Evolutionary conservation across 2,329 filamentous ascomycete genomes (phyloP), one percentile per base, ranked within the genome.

Genomic region (Penicillium hordei): DNA sequence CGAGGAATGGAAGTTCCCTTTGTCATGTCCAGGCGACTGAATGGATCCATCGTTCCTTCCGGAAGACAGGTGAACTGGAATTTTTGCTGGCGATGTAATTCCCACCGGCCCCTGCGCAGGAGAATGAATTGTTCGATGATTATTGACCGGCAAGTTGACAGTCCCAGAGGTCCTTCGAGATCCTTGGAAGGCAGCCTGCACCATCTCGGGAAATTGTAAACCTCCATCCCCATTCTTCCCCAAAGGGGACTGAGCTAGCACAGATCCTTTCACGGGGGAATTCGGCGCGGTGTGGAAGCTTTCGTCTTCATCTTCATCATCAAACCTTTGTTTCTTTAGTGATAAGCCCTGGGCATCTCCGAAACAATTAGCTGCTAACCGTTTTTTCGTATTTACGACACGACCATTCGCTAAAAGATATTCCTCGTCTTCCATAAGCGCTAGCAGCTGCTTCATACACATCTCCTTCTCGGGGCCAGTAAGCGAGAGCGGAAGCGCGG

Each of bases 381-480:
- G 48, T 53, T 53, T 57, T 5, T 48, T 60, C 6, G 27, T 42
- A 17, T 46, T 29, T 44, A 55, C 54, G 25, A 50, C 38, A 17
- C 59, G 49, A 34, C 60, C 55, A 38, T 65, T 52, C 17, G 36
- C 67, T 6, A 68, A 44, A 31, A 76, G 49, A 44, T 72, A 73
- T 8, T 71, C 38, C 46, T 77, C 70, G 34, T 76, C 71, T 4
- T 69, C 46, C 25, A 78, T 59, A 15, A 72, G 48, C 3, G 62
- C 52, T 27, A 64, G 42, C 12, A 78, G 57, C 34, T 72, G 65
- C 17, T 59, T 31, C 23, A 75, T 54, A 19, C 74, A 65, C 27
- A 64, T 57, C 9, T 65, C 52, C 27, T 68, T 65, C 48, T 74
- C 67, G 10, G 44, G 43, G 17, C 52, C 49, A 6, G 64, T 59